These are phyloP conservation scores for Rhizopogon roseolus DNA, from an alignment of 768 basidiomycete species.

Conservation along the genomic window DNA sequence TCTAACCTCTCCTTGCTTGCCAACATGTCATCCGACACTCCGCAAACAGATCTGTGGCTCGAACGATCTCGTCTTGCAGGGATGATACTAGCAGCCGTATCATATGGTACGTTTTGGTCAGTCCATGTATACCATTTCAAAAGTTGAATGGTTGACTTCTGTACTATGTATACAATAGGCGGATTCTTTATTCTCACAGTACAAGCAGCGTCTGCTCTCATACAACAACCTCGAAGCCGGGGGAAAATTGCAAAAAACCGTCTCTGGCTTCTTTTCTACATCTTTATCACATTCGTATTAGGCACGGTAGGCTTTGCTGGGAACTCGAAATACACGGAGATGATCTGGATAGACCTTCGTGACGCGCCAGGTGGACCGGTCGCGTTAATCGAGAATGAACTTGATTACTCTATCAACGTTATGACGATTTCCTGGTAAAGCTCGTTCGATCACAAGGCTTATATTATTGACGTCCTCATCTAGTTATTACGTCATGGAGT, in stretches of 20 bases:
- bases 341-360: slow-evolving; percentile 32
- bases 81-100: slow-evolving; percentile 14
- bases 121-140: neutral
- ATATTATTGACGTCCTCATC: neutral
- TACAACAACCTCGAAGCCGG: neutral
- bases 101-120: slow-evolving; percentile 14
- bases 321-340: slow-evolving; percentile 22
- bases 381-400: slow-evolving; percentile 11
- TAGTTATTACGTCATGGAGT: slow-evolving; percentile 26
- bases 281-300: slow-evolving; percentile 20
- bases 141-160: neutral
- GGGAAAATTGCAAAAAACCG: slow-evolving; percentile 1
- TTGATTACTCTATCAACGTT: slow-evolving; percentile 15
- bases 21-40: no score
- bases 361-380: slow-evolving; percentile 7
- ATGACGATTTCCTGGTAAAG: slow-evolving; percentile 14
- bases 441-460: neutral
- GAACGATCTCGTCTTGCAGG: slow-evolving; percentile 6
- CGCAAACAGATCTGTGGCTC: no score
- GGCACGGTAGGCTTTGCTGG: slow-evolving; percentile 23
- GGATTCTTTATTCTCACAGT: slow-evolving; percentile 16
- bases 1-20: no score
- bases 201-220: slow-evolving; percentile 10
- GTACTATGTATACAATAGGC: slow-evolving; percentile 6
- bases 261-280: slow-evolving; percentile 13